Percentiles rank a stretch among this genome's conserved stretches.
Evolutionary conservation across 345 rosid species (phyloP).

Genomic region (Eutrema japonicum): DNA sequence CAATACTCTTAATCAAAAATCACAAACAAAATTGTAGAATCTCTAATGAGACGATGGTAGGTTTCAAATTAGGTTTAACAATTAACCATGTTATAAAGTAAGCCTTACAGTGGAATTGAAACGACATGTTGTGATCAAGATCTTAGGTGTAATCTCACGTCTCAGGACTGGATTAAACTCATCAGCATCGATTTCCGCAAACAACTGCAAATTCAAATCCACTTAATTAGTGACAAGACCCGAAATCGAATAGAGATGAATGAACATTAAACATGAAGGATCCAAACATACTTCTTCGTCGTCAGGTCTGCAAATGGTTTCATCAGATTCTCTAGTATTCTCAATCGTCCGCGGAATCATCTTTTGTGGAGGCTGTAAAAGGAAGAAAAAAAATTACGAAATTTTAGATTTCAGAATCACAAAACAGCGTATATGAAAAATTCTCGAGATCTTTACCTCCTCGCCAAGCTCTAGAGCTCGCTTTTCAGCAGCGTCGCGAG

Average conservation of each 20-base stretch:
- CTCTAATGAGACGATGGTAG: no score
- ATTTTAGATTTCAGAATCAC: background rate
- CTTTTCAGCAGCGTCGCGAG: slow-evolving; percentile 79
- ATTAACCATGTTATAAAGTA: background rate
- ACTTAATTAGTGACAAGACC: background rate
- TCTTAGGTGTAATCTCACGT: slow-evolving; percentile 62
- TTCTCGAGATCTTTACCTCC: slow-evolving; percentile 55
- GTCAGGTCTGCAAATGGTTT: slow-evolving; percentile 87
- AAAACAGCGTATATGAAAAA: background rate
- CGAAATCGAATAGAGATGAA: background rate
- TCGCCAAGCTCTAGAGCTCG: slow-evolving; percentile 90
- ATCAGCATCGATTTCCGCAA: slow-evolving; percentile 87
- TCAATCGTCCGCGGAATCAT: slow-evolving; percentile 80
- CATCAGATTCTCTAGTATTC: slow-evolving; percentile 89
- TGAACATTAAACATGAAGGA: background rate
- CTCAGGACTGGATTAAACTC: slow-evolving; percentile 74
- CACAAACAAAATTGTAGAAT: background rate
- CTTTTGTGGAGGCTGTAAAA: slow-evolving; percentile 71
- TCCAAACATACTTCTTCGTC: slow-evolving; percentile 75
- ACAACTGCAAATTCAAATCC: slow-evolving; percentile 52
- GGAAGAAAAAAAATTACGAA: background rate
- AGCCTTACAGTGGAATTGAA: slow-evolving; percentile 89
- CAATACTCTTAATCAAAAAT: no score
- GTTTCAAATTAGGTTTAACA: background rate
- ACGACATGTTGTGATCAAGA: slow-evolving; percentile 89